Conservation (phyloP, 139 green algal species). For the Trebouxia sp. region DNA sequence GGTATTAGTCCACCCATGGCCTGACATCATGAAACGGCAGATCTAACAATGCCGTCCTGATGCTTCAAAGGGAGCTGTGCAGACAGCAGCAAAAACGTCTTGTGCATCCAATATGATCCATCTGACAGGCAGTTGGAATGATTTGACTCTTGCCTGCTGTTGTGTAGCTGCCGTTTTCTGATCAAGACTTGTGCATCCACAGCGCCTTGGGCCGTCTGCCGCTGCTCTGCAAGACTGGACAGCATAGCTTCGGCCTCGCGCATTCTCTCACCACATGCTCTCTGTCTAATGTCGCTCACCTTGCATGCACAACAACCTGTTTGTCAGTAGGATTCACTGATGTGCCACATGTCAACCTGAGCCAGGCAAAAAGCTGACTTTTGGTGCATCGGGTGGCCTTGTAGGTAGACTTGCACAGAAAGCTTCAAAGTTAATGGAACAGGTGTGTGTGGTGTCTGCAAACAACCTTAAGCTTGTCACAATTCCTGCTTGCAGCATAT, state of each 20-base stretch:
- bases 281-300: background rate
- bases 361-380: background rate
- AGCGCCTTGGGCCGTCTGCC: background rate
- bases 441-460: too few relatives aligned
- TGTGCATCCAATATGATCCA: too few relatives aligned
- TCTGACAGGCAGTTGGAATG: background rate
- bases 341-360: background rate
- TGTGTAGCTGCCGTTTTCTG: slow-evolving; percentile 1
- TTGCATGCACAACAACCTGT: background rate
- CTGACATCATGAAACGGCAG: too few relatives aligned
- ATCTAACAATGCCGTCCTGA: too few relatives aligned
- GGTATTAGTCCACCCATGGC: too few relatives aligned
- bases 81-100: background rate
- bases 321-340: background rate
- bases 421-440: too few relatives aligned
- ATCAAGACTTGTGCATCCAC: background rate
- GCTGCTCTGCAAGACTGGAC: slow-evolving; percentile 5
- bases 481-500: too few relatives aligned
- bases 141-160: background rate
- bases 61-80: background rate
- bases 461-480: too few relatives aligned
- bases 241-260: background rate
- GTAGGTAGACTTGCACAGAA: too few relatives aligned
- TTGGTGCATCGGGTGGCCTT: background rate
- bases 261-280: background rate